Evolutionary conservation across 73 alveolate species (phyloP).

Genomic region (Halteria grandinella): DNA sequence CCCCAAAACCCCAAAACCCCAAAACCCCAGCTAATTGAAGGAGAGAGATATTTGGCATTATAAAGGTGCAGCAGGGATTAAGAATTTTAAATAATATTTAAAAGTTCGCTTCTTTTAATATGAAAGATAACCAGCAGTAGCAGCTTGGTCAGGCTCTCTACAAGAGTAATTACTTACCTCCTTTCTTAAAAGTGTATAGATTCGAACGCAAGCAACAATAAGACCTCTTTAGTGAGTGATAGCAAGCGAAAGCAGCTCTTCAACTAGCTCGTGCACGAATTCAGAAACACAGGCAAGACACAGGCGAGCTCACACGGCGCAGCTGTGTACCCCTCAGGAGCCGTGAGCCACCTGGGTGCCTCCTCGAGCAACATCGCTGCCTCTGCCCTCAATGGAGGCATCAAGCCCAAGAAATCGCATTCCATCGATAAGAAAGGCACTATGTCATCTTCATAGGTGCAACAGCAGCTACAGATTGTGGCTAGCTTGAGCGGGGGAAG

Average conservation of each 20-base stretch:
- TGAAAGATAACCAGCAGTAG: constrained; percentile 40
- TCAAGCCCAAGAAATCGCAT: not conserved
- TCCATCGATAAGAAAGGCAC: constrained; percentile 46
- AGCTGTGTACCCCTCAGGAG: too few relatives aligned
- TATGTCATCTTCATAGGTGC: not conserved
- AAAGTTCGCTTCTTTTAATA: constrained; percentile 5
- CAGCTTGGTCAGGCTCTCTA: constrained; percentile 36
- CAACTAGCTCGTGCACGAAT: constrained; percentile 28
- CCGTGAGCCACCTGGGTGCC: too few relatives aligned
- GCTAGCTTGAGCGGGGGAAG: not conserved
- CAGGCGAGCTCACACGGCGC: too few relatives aligned
- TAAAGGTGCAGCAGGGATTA: not conserved
- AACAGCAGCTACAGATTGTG: not conserved
- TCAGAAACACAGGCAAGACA: constrained; percentile 6
- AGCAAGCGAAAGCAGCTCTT: constrained; percentile 40
- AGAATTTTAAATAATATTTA: too few relatives aligned
- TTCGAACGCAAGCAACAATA: not conserved
- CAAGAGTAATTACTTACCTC: constrained; percentile 4
- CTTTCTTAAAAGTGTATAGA: not conserved
- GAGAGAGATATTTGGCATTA: not conserved
- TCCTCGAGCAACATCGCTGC: too few relatives aligned
- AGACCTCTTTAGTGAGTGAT: constrained; percentile 43
- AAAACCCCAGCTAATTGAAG: not conserved
- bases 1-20: constrained; percentile 1
- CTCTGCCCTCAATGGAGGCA: constrained; percentile 20